Evolutionary conservation across 208 protist species (phyloP), one percentile per base, ranked within the genome.

Genomic region (Crithidia brevicula): DNA sequence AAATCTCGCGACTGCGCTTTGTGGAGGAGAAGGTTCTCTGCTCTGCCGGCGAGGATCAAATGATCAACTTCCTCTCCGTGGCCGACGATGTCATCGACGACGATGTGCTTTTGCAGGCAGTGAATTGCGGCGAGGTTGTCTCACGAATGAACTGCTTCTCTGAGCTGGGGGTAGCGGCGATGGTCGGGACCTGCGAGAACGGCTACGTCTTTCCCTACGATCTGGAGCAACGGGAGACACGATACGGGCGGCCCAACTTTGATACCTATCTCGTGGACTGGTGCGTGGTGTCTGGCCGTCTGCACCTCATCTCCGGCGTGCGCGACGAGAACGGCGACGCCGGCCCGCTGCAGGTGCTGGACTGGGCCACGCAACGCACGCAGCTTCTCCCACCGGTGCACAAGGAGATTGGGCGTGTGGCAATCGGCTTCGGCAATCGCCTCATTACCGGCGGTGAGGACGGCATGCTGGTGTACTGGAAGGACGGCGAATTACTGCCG

Each of bases 401-500:
- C 71, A 67, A 60, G 31, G 86, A 93, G 43, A 51, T 94, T 16
- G 73, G 68, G 10, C 91, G 91, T 15, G 77, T 93, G 0, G 91
- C 83, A 2, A 56, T 96, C 18, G 84, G 86, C 46, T 61, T 92
- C 23, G 80, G 72, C 25, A 80, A 89, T 23, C 71, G 82, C 28
- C 72, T 96, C 71, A 83, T 96, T 49, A 96, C 88, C 1, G 91
- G 77, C 25, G 88, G 86, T 20, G 91, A 96, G 67, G 91, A 96
- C 54, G 85, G 85, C 38, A 36, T 93, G 52, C 53, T 96, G 18
- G 86, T 82, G 0, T 91, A 91, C 50, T 96, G 91, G 91, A 58
- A 71, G 25, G 25, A 61, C 7, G 61, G 67, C 15, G 72, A 74
- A 38, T 20, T 67, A 47, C 62, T 66, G 25, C 54, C 66, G 20